phyloP scores from a whole-genome alignment of 352 stramenopile genomes.

The Phytophthora constricta region DNA sequence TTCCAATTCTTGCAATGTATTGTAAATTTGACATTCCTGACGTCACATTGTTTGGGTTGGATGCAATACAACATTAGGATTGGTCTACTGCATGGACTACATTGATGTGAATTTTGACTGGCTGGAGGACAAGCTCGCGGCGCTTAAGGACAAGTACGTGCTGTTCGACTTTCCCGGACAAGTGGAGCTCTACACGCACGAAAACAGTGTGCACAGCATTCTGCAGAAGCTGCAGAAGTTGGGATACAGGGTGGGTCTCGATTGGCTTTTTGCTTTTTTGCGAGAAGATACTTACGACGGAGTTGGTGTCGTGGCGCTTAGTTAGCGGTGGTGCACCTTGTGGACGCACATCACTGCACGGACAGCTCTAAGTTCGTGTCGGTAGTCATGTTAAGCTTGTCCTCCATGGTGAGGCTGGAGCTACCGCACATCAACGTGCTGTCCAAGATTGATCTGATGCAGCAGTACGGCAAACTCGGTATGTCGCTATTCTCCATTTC shows the following conservation, averaged over 20 bases:
- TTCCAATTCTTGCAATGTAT: conserved; percentile 13
- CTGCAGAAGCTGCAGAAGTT: conserved; percentile 94
- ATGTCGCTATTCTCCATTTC: conserved; percentile 2
- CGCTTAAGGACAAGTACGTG: conserved; percentile 94
- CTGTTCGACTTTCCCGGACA: conserved; percentile 99
- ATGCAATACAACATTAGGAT: too few species aligned
- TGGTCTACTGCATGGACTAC: conserved; percentile 99
- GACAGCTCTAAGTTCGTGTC: conserved; percentile 98
- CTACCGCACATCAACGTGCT: conserved; percentile 99
- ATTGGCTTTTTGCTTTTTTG: conserved; percentile 21
- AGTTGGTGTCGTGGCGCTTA: conserved; percentile 16
- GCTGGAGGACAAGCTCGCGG: conserved; percentile 94
- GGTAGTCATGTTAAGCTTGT: conserved; percentile 95
- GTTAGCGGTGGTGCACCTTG: conserved; percentile 94
- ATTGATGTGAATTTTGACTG: conserved; percentile 98
- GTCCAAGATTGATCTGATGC: conserved; percentile 98
- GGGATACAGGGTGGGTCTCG: conserved; percentile 70
- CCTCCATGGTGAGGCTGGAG: conserved; percentile 97
- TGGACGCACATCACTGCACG: conserved; percentile 94
- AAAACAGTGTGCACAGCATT: conserved; percentile 96
- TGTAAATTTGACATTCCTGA: neutral
- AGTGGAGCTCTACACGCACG: conserved; percentile 99
- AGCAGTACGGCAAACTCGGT: conserved; percentile 90
- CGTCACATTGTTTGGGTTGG: neutral
- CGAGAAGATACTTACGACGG: neutral